phyloP scores from a whole-genome alignment of 179 eudicot species.

The Actinidia polygama region DNA sequence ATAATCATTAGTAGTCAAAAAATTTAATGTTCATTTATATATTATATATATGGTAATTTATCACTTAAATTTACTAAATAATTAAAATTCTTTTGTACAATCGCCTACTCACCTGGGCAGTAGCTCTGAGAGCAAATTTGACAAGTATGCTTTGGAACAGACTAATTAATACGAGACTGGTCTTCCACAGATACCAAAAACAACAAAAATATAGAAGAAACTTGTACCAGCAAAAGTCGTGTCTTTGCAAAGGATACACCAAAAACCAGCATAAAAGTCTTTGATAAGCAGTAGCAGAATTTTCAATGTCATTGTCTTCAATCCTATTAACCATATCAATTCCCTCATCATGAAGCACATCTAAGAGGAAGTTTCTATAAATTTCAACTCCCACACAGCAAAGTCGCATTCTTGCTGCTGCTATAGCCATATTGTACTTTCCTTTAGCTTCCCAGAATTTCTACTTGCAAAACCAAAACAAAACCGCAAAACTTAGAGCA shows the following conservation, averaged over 20 bases:
- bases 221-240: constrained; percentile 89
- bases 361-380: constrained; percentile 75
- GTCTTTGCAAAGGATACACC: constrained; percentile 88
- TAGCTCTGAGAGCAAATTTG: not conserved
- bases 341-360: constrained; percentile 82
- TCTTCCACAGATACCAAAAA: constrained; percentile 17
- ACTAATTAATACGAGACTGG: not conserved
- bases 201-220: constrained; percentile 5
- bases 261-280: constrained; percentile 96
- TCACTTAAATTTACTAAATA: no score
- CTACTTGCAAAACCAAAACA: no score
- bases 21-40: no score
- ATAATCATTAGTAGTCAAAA: no score
- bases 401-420: constrained; percentile 93
- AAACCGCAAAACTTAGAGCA: no score
- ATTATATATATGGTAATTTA: no score
- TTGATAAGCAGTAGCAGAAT: constrained; percentile 45
- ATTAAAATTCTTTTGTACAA: no score
- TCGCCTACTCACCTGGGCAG: not conserved
- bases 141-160: not conserved
- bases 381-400: constrained; percentile 82
- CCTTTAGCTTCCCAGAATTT: constrained; percentile 99
- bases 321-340: no score
- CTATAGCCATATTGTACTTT: constrained; percentile 89
- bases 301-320: constrained; percentile 43